Base-by-base conservation (phyloP, 2,329 filamentous ascomycete species). In the Drechmeria coniospora region DNA sequence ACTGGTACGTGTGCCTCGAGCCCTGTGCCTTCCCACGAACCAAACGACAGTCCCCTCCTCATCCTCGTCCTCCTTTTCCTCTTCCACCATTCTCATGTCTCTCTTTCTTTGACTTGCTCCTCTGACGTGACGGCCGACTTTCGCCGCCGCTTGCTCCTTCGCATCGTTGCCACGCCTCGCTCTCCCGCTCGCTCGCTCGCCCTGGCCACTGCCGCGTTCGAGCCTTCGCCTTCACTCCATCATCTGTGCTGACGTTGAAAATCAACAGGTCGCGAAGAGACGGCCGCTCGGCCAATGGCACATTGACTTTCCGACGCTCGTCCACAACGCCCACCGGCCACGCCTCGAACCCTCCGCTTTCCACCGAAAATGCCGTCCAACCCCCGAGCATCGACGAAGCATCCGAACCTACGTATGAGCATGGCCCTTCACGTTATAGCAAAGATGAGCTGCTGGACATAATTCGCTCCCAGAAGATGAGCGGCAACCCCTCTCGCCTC, bases 371-470 rank as follows among this genome's bases (percentile, higher is more conserved):
- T 37, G 36, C 59, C 38, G 50, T 51, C 48, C 56, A 57, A 45
- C 49, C 45, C 34, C 51, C 54, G 11, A 35, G 25, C 27, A 32
- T 38, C 32, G 47, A 32, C 14, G 37, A 64, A 35, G 39, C 54
- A 42, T 42, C 51, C 35, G 40, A 44, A 24, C 33, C 41, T 19
- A 41, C 34, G 21, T 44, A 49, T 32, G 53, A 56, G 23, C 25
- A 43, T 16, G 51, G 57, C 40, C 52, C 71, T 23, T 54, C 61
- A 33, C 74, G 79, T 41, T 92, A 92, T 53, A 73, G 72, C 37
- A 81, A 76, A 51, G 80, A 86, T 3, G 72, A 92, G 38, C 61
- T 94, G 36, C 61, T 93, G 32, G 69, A 74, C 31, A 68, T 93
- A 38, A 87, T 72, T 53, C 71, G 67, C 40, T 38, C 41, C 33